A percentile compares a stretch with the other conserved stretches of the same genome.
These are phyloP conservation scores for Petunia secreta DNA, from an alignment of 257 asterid genomes.

Conservation along the genomic window DNA sequence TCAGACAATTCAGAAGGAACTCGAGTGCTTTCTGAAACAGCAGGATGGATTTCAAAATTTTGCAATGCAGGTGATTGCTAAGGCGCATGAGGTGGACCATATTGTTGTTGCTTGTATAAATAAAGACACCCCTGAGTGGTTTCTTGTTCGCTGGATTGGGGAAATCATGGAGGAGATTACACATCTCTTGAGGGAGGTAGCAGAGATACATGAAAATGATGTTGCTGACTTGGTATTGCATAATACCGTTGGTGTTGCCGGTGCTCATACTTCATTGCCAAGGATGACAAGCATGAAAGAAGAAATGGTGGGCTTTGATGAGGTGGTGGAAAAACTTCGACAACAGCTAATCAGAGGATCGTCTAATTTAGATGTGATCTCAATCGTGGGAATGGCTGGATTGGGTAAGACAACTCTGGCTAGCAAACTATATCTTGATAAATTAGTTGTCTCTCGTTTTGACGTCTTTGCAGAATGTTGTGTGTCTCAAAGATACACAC, in stretches of 20 bases:
- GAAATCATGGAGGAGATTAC: slow-evolving; percentile 11
- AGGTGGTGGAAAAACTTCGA: slow-evolving; percentile 15
- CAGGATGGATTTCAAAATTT: background rate
- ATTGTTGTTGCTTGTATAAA: slow-evolving; percentile 27
- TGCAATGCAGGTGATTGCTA: background rate
- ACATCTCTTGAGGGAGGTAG: background rate
- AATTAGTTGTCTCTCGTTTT: slow-evolving; percentile 25
- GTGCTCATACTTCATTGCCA: background rate
- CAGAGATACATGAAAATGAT: background rate
- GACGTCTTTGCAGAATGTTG: slow-evolving; percentile 33
- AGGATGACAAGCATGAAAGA: background rate
- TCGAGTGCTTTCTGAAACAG: background rate
- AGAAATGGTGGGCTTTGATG: slow-evolving; percentile 35
- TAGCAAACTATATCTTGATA: slow-evolving; percentile 32
- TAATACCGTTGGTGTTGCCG: background rate
- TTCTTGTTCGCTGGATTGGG: slow-evolving; percentile 9
- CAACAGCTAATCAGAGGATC: slow-evolving; percentile 20
- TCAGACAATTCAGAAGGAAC: slow-evolving; percentile 13
- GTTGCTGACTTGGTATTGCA: background rate
- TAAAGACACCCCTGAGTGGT: slow-evolving; percentile 34
- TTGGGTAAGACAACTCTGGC: slow-evolving; percentile 48
- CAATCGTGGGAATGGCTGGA: slow-evolving; percentile 51
- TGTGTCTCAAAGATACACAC: slow-evolving; percentile 33
- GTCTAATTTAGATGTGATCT: slow-evolving; percentile 11
- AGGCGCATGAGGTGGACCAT: background rate